phyloP scores from a whole-genome alignment of 495 filamentous ascomycete genomes.

The Hypoxylon intermedium region DNA sequence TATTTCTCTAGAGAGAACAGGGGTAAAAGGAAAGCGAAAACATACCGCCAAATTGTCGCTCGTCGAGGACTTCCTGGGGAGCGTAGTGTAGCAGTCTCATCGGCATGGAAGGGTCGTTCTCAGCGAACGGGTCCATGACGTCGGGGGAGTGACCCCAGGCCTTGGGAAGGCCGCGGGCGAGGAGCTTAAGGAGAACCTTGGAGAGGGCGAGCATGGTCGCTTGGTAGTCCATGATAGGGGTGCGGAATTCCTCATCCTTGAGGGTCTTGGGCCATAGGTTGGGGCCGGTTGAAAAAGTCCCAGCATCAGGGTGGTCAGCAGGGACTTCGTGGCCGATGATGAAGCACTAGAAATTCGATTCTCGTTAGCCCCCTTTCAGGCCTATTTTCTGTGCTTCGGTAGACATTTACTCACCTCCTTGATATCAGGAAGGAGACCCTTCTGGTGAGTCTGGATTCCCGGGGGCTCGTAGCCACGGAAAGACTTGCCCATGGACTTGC shows the following conservation, averaged over 20 bases:
- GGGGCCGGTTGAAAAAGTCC: constrained; percentile 51
- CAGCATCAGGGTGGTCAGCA: constrained; percentile 51
- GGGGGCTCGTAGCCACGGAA: constrained; percentile 62
- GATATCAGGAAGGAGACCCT: constrained; percentile 55
- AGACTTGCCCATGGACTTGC: constrained; percentile 50
- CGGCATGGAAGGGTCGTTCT: constrained; percentile 48
- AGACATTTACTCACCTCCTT: constrained; percentile 54
- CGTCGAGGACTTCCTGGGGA: constrained; percentile 40
- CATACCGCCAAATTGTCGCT: constrained; percentile 51
- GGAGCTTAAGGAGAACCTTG: constrained; percentile 45
- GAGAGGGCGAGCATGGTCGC: constrained; percentile 44
- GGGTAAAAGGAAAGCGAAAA: background rate
- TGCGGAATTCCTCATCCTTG: constrained; percentile 52
- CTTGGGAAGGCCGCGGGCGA: constrained; percentile 51
- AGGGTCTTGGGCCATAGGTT: constrained; percentile 59
- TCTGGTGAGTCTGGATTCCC: constrained; percentile 57
- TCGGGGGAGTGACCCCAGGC: constrained; percentile 45
- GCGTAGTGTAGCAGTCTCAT: constrained; percentile 58
- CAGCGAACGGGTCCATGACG: constrained; percentile 54
- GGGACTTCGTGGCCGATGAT: constrained; percentile 59
- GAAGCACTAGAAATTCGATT: constrained; percentile 39
- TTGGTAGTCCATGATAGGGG: constrained; percentile 59
- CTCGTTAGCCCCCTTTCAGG: background rate
- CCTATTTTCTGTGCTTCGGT: background rate
- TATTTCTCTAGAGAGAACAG: background rate